Percentiles rank a stretch among this genome's conserved stretches.
Evolutionary conservation across 1,284 basidiomycete genomes (phyloP).

Genomic region (Leccinum angustisporum): DNA sequence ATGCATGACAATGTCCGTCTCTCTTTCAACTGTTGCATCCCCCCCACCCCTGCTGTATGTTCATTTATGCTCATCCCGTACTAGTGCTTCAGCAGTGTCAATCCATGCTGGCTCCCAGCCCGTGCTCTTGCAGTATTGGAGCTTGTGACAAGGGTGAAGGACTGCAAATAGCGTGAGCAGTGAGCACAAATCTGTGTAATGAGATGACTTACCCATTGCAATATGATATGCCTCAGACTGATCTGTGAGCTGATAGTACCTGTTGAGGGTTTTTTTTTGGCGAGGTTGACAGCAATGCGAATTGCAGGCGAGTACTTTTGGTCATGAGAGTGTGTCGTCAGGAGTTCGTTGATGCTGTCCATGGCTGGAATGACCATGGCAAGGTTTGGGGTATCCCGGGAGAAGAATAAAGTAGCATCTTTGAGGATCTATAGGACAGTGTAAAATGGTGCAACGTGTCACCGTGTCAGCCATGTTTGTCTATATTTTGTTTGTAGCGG

Average conservation of each 20-base stretch:
- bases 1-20: too few relatives aligned
- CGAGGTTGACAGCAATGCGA: conserved; percentile 20
- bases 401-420: conserved; percentile 30
- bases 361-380: conserved; percentile 31
- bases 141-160: conserved; percentile 26
- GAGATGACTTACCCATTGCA: conserved; percentile 7
- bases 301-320: conserved; percentile 6
- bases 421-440: conserved; percentile 23
- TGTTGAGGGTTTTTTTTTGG: conserved; percentile 28
- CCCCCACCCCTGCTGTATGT: too few relatives aligned
- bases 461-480: neutral
- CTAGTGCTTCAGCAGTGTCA: neutral
- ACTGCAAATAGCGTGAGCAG: conserved; percentile 5
- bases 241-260: conserved; percentile 32
- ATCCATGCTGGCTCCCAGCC: conserved; percentile 27
- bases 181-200: too few relatives aligned
- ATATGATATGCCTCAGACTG: conserved; percentile 15
- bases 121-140: conserved; percentile 19
- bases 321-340: conserved; percentile 15
- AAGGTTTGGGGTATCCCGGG: conserved; percentile 19
- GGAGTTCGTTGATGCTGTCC: conserved; percentile 25
- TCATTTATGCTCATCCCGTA: neutral
- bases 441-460: neutral
- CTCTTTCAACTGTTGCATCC: too few relatives aligned
- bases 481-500: too few relatives aligned